Base-by-base conservation (phyloP, 208 protist genomes). In the Wallacemonas sp. region DNA sequence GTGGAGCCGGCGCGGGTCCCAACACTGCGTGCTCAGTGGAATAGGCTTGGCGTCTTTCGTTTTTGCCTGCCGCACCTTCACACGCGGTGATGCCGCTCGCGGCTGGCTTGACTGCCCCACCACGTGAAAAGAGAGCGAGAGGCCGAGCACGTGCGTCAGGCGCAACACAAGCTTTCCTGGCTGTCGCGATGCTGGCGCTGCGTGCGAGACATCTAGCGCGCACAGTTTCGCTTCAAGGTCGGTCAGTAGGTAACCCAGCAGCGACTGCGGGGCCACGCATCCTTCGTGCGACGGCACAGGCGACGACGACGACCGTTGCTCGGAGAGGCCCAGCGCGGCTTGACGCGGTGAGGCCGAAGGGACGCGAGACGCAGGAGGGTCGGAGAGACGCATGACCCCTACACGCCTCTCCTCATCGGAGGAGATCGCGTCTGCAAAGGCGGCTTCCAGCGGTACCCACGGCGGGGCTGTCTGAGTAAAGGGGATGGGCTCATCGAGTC, bases 51-150 rank as follows among this genome's bases (percentile, higher is more conserved):
- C 32, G 6, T 26, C 4, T 21, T 57, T 57, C 0, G 19, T 24
- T n/a, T 12, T 32, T 17, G 17, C n/a, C 15, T n/a, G 50, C 3
- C 50, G 50, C 50, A 57, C 50, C 50, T 57, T 57, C 12, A 57
- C 50, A n/a, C 50, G 50, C 19, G 50, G 50, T 15, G 50, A 57
- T 12, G 50, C 50, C 9, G 50, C 50, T 8, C 50, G 50, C 32
- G 50, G 50, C 50, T 57, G 50, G 24, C 30, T 37, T 5, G 32
- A 8, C 15, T 12, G 12, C 3, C 32, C 17, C 5, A 13, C 29
- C 32, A 57, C 30, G 10, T 15, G 9, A n/a, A 27, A 57, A 4
- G 50, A 34, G 19, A 57, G 50, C 24, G 50, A 41, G 13, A 27
- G n/a, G 12, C 50, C 50, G 30, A 33, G 22, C 8, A 39, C 32